A percentile compares a stretch with the other conserved stretches of the same genome.
These are phyloP conservation scores for Chlorociboria aeruginascens DNA, from an alignment of 495 filamentous ascomycete species.

Conservation along the genomic window DNA sequence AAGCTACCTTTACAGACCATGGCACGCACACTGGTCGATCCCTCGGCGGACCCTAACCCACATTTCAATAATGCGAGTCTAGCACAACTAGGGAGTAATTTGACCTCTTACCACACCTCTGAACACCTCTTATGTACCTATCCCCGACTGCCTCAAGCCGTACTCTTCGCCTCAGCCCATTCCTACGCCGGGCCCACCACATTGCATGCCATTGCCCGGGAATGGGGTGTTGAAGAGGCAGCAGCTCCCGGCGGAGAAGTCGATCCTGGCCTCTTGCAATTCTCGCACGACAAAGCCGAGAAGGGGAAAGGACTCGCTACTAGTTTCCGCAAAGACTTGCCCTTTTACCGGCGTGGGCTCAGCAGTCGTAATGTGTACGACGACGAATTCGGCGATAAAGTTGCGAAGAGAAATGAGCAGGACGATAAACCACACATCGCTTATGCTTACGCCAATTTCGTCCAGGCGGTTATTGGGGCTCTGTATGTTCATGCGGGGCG, in stretches of 20 bases:
- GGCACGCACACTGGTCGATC: slow-evolving; percentile 73
- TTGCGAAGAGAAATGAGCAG: slow-evolving; percentile 1
- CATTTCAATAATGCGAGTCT: slow-evolving; percentile 76
- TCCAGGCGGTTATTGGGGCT: slow-evolving; percentile 69
- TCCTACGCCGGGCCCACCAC: slow-evolving; percentile 67
- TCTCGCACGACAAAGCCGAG: slow-evolving; percentile 39
- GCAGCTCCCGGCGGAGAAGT: slow-evolving; percentile 80
- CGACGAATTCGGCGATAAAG: slow-evolving; percentile 61
- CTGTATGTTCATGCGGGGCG: slow-evolving; percentile 71
- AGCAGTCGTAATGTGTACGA: slow-evolving; percentile 63
- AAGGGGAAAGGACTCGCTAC: slow-evolving; percentile 5
- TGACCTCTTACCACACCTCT: slow-evolving; percentile 75
- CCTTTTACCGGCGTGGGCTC: slow-evolving; percentile 57
- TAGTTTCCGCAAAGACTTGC: slow-evolving; percentile 28
- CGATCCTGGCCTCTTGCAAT: slow-evolving; percentile 87
- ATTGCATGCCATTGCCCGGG: slow-evolving; percentile 53
- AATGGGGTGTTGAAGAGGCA: slow-evolving; percentile 85
- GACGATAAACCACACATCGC: slow-evolving; percentile 19
- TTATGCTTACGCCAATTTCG: slow-evolving; percentile 50
- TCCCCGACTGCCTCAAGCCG: slow-evolving; percentile 74
- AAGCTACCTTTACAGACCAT: slow-evolving; percentile 78
- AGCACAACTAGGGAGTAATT: slow-evolving; percentile 64
- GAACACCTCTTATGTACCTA: slow-evolving; percentile 80
- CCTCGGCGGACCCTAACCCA: slow-evolving; percentile 63
- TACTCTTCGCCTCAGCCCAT: slow-evolving; percentile 72